phyloP scores from a whole-genome alignment of 768 basidiomycete species.

The Lactarius quietus region DNA sequence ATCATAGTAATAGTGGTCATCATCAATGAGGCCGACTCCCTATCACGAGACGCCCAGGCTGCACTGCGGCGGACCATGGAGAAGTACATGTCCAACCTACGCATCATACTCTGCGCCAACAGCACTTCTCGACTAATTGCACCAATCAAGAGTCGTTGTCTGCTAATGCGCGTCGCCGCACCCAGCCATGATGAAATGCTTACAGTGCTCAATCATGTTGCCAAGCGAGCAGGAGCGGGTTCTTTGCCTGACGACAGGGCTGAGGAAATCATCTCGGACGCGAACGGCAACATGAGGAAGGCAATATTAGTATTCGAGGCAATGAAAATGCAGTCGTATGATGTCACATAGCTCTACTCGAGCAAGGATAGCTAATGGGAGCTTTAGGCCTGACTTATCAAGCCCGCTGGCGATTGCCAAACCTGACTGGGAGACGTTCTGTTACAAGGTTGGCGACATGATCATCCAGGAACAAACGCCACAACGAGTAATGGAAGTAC shows the following conservation, averaged over 20 bases:
- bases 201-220: conserved; percentile 70
- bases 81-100: conserved; percentile 97
- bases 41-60: conserved; percentile 95
- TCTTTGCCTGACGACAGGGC: conserved; percentile 74
- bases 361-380: background rate
- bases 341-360: conserved; percentile 16
- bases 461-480: conserved; percentile 90
- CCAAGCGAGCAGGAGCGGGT: conserved; percentile 69
- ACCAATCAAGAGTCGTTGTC: conserved; percentile 92
- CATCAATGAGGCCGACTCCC: conserved; percentile 95
- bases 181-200: conserved; percentile 73
- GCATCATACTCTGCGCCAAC: conserved; percentile 94
- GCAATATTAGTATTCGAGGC: conserved; percentile 94
- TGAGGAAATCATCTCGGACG: conserved; percentile 72
- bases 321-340: conserved; percentile 93
- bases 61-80: conserved; percentile 98
- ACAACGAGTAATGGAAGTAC: conserved; percentile 84
- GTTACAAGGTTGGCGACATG: conserved; percentile 84
- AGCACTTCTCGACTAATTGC: conserved; percentile 94
- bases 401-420: conserved; percentile 82
- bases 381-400: conserved; percentile 70
- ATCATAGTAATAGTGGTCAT: conserved; percentile 67
- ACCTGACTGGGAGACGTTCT: conserved; percentile 99
- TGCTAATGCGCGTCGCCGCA: conserved; percentile 90
- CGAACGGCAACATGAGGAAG: conserved; percentile 89